Conservation (phyloP, 73 alveolate genomes). For the Durusdinium trenchii region DNA sequence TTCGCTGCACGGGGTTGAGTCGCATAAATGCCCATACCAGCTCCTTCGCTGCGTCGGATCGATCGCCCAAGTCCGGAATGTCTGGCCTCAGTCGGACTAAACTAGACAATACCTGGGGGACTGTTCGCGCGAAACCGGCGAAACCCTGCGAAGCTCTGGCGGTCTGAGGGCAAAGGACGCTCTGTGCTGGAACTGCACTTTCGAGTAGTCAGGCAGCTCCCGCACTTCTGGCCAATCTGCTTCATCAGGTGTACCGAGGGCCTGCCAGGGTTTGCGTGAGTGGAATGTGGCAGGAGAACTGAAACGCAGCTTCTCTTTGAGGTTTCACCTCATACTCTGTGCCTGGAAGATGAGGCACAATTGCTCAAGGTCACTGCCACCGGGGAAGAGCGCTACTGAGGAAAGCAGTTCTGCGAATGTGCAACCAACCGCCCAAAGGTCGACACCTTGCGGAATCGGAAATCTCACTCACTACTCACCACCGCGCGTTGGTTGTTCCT, state of each 20-base stretch:
- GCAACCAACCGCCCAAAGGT: slow-evolving; percentile 76
- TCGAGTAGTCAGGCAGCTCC: slow-evolving; percentile 71
- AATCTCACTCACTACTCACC: background rate
- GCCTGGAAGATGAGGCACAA: slow-evolving; percentile 82
- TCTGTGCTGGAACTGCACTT: slow-evolving; percentile 44
- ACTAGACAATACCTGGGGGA: background rate
- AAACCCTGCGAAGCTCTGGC: background rate
- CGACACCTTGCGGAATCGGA: slow-evolving; percentile 29
- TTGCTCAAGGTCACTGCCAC: slow-evolving; percentile 85
- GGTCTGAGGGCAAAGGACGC: background rate
- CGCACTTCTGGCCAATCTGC: slow-evolving; percentile 63
- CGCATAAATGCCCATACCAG: slow-evolving; percentile 64
- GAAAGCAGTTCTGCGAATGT: slow-evolving; percentile 31
- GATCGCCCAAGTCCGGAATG: background rate
- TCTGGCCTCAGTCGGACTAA: background rate
- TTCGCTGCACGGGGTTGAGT: slow-evolving; percentile 62
- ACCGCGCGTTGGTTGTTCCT: background rate
- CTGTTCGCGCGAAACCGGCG: background rate
- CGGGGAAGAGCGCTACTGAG: slow-evolving; percentile 55
- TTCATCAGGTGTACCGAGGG: slow-evolving; percentile 89
- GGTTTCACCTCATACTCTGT: background rate
- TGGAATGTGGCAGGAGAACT: background rate
- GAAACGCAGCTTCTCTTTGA: background rate
- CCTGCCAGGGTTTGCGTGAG: background rate
- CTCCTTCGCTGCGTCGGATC: background rate